phyloP scores from a whole-genome alignment of 176 grass and related monocot genomes.

The Cenchrus americanus region DNA sequence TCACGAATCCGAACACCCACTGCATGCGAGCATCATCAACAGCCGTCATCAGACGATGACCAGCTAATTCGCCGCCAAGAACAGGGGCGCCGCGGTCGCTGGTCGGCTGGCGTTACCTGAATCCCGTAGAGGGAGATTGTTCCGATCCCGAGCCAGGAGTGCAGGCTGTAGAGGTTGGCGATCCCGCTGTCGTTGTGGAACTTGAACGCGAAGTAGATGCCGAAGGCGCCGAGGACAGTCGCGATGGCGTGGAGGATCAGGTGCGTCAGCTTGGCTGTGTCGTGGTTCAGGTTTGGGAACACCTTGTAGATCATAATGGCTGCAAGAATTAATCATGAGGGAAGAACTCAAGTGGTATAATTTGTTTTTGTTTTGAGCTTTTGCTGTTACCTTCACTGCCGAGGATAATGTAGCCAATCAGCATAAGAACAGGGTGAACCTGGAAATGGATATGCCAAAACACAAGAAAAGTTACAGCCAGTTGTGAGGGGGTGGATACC shows the following conservation, averaged over 20 bases:
- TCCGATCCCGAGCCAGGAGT: conserved; percentile 90
- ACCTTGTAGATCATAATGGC: conserved; percentile 86
- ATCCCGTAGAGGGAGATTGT: conserved; percentile 70
- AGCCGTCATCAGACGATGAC: background rate
- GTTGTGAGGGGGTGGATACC: background rate
- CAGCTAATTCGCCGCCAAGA: conserved; percentile 3
- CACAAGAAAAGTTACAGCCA: background rate
- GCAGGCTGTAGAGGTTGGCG: conserved; percentile 89
- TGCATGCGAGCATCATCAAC: conserved; percentile 16
- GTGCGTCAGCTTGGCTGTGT: conserved; percentile 69
- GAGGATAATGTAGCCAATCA: conserved; percentile 89
- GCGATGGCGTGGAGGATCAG: conserved; percentile 72
- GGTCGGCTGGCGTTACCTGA: conserved; percentile 45
- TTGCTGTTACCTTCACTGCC: conserved; percentile 76
- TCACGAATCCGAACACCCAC: conserved; percentile 86
- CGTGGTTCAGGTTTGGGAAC: conserved; percentile 61
- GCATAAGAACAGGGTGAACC: conserved; percentile 93
- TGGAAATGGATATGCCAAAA: conserved; percentile 36
- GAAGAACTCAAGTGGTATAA: background rate
- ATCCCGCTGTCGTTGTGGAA: conserved; percentile 93
- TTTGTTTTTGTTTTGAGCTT: background rate
- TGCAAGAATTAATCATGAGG: conserved; percentile 24
- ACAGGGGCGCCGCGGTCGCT: background rate
- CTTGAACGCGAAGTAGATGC: conserved; percentile 89
- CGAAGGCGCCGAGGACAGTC: conserved; percentile 66